Conservation (phyloP, 768 basidiomycete species). For the Kwoniella sp. region DNA sequence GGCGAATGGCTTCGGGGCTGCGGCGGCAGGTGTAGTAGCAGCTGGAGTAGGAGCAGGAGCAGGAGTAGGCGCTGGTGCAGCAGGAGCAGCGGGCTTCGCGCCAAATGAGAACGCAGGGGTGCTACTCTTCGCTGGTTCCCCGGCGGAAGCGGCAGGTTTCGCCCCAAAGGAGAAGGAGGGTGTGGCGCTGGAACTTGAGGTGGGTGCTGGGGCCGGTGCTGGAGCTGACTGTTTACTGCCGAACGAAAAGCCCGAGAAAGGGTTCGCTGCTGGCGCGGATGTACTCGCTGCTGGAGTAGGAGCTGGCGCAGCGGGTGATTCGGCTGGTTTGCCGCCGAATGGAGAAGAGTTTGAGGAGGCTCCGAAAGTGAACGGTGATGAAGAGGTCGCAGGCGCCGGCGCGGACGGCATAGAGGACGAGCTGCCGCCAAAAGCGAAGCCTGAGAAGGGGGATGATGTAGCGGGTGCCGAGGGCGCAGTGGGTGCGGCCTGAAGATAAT, state of each 20-base stretch:
- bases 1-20: slow-evolving; percentile 39
- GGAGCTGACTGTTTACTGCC: too few relatives aligned
- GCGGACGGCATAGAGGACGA: slow-evolving; percentile 9
- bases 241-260: slow-evolving; percentile 29
- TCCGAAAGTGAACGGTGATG: slow-evolving; percentile 13
- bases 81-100: slow-evolving; percentile 13
- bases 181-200: slow-evolving; percentile 8
- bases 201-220: slow-evolving; percentile 8
- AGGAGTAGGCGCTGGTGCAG: slow-evolving; percentile 18
- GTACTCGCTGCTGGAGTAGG: slow-evolving; percentile 17
- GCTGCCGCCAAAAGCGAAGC: slow-evolving; percentile 36
- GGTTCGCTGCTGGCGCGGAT: slow-evolving; percentile 2
- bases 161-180: slow-evolving; percentile 29
- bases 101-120: slow-evolving; percentile 33
- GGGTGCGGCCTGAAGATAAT: slow-evolving; percentile 6
- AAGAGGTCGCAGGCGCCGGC: not conserved
- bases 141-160: slow-evolving; percentile 9
- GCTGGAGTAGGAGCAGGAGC: slow-evolving; percentile 12
- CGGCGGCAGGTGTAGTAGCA: slow-evolving; percentile 7
- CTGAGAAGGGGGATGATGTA: slow-evolving; percentile 28
- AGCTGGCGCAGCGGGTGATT: slow-evolving; percentile 8
- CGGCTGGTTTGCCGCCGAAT: slow-evolving; percentile 27
- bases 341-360: not conserved
- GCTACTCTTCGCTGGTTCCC: not conserved
- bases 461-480: slow-evolving; percentile 4